A percentile compares a stretch with the other conserved stretches of the same genome.
Conservation (phyloP, 768 basidiomycete genomes). For the Astraeus odoratus region DNA sequence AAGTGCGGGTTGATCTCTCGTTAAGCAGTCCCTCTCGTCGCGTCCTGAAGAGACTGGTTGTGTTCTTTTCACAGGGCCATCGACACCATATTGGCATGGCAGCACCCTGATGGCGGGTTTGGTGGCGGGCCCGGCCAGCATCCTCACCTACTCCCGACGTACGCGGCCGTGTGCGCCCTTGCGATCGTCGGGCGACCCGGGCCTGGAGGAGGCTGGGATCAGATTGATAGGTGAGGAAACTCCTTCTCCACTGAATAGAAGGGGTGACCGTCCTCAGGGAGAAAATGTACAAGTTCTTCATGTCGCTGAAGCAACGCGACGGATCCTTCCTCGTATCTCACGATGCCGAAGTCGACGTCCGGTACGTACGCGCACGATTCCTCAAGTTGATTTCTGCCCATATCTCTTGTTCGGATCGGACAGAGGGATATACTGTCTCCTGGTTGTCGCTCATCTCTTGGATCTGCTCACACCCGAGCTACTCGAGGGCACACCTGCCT, state of each 20-base stretch:
- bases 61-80: conserved; percentile 47
- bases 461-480: conserved; percentile 88
- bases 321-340: conserved; percentile 88
- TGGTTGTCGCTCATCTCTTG: conserved; percentile 75
- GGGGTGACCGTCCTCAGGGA: conserved; percentile 34
- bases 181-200: conserved; percentile 77
- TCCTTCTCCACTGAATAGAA: background rate
- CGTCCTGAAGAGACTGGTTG: background rate
- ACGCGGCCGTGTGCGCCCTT: conserved; percentile 78
- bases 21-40: background rate
- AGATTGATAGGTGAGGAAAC: conserved; percentile 63
- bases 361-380: conserved; percentile 44
- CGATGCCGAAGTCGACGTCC: conserved; percentile 89
- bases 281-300: conserved; percentile 81
- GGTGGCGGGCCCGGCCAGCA: conserved; percentile 87
- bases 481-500: conserved; percentile 63
- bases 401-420: background rate
- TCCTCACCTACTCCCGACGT: conserved; percentile 84
- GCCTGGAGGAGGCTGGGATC: conserved; percentile 74
- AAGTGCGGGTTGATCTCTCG: conserved; percentile 40
- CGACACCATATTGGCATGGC: conserved; percentile 72
- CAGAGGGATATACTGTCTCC: conserved; percentile 92
- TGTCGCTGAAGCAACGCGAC: conserved; percentile 87
- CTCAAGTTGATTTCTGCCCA: background rate
- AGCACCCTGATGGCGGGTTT: conserved; percentile 87